Evolutionary conservation across 2,329 filamentous ascomycete species (phyloP), one percentile per base, ranked within the genome.

Genomic region (Sporothrix humicola): DNA sequence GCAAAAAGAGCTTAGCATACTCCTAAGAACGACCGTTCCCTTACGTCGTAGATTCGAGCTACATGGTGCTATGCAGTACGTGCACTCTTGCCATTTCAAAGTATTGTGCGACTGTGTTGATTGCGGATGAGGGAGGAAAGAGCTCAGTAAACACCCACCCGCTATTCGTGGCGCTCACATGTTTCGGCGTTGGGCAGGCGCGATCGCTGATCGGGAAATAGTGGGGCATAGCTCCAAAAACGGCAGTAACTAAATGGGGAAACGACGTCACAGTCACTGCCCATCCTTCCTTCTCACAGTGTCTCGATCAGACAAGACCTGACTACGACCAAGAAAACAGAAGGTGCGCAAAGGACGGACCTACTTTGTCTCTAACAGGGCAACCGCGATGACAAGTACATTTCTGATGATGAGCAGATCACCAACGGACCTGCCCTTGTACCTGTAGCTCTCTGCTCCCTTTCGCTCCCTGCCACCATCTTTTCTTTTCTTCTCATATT

Each of bases 191-290:
- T 54, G 65, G 65, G 65, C 48, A 65, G 71, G 71, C 63, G 59
- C 26, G 42, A 72, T 69, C 48, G 66, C 26, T 23, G 66, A 69
- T 58, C 54, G 56, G 13, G 56, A 23, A 63, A 72, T 6, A 59
- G 69, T 54, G 56, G 69, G 58, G 42, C 42, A 42, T 56, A 23
- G 37, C 20, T 31, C 52, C 26, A 56, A 54, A 37, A 54, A 42
- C 48, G 17, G 26, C 10, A 69, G 48, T 37, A 37, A 37, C 26
- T 52, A 54, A 46, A n/a, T 44, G 31, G 37, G 54, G 69, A 20
- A 61, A 72, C 69, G 56, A 72, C 69, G 69, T 72, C 69, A 72
- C 58, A 72, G 44, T 69, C 66, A n/a, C 31, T 37, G 26, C 66
- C 46, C 31, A 37, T 54, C 15, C 23, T 42, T 54, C 66, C 48